A percentile compares a stretch with the other conserved stretches of the same genome.
Evolutionary conservation across 768 basidiomycete species (phyloP).

Genomic region (Megacollybia marginata): DNA sequence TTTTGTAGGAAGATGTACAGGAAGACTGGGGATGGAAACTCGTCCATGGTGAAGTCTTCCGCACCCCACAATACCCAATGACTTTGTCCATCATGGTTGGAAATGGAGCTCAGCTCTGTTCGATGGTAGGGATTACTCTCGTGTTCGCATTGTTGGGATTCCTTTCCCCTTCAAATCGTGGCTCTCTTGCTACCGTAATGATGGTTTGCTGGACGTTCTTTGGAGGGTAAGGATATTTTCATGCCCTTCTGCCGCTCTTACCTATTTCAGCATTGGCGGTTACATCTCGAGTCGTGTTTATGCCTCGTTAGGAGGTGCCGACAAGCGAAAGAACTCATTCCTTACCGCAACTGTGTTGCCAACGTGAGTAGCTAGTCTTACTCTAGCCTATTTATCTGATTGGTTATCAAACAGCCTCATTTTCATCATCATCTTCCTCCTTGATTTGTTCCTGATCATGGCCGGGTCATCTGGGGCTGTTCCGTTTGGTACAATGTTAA

Average conservation of each 20-base stretch:
- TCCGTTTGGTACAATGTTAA: conserved; percentile 90
- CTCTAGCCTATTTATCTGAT: conserved; percentile 5
- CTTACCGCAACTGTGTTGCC: conserved; percentile 86
- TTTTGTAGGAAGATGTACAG: conserved; percentile 78
- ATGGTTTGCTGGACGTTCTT: conserved; percentile 94
- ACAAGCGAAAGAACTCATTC: conserved; percentile 78
- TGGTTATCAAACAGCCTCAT: conserved; percentile 45
- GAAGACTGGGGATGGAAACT: conserved; percentile 99
- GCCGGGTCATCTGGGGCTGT: conserved; percentile 92
- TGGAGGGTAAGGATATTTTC: conserved; percentile 48
- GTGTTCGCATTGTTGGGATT: conserved; percentile 92
- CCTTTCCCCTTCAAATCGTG: conserved; percentile 92
- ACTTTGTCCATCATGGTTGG: conserved; percentile 82
- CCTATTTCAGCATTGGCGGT: conserved; percentile 61
- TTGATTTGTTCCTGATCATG: conserved; percentile 82
- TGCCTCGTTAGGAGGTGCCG: conserved; percentile 66
- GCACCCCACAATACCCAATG: conserved; percentile 72
- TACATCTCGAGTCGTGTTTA: conserved; percentile 85
- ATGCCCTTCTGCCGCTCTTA: background rate
- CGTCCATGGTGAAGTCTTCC: conserved; percentile 94
- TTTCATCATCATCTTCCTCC: conserved; percentile 80
- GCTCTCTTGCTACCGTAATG: conserved; percentile 89
- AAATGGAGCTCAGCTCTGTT: conserved; percentile 78
- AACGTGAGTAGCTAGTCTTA: conserved; percentile 42
- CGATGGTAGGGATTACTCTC: conserved; percentile 89